Conservation (phyloP, 2,329 filamentous ascomycete species). For the Colletotrichum cuscutae region DNA sequence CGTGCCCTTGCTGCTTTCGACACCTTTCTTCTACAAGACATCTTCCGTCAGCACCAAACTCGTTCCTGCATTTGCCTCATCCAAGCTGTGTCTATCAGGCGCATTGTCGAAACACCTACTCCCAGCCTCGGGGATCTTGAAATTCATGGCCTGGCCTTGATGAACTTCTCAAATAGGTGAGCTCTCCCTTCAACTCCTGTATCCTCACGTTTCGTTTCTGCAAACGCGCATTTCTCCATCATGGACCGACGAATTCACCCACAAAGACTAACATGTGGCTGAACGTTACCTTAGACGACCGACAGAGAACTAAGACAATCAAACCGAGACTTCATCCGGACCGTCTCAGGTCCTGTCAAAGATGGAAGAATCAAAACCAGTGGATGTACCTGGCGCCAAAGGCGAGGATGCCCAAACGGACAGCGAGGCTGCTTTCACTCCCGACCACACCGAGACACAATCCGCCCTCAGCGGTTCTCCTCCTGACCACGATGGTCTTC, state of each 20-base stretch:
- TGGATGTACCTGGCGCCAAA: conserved; percentile 45
- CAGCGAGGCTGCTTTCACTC: conserved; percentile 54
- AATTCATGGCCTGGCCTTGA: background rate
- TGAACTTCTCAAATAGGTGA: background rate
- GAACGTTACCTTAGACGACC: background rate
- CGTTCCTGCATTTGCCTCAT: background rate
- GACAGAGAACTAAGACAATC: background rate
- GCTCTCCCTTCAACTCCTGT: no score
- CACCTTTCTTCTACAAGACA: no score
- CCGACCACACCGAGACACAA: conserved; percentile 50
- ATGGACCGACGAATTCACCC: background rate
- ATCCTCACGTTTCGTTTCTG: background rate
- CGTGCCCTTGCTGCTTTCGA: no score
- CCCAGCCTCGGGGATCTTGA: background rate
- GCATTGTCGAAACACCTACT: background rate
- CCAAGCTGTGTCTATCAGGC: background rate
- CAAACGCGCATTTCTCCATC: background rate
- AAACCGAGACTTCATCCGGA: background rate
- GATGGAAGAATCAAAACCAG: conserved; percentile 41
- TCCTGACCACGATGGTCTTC: conserved; percentile 54
- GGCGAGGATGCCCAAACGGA: conserved; percentile 53
- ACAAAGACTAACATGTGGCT: background rate
- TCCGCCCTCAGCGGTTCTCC: conserved; percentile 56
- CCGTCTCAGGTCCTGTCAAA: conserved; percentile 39
- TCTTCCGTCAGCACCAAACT: background rate